A percentile compares a stretch with the other conserved stretches of the same genome.
These are phyloP conservation scores for Escovopsis sp. DNA, from an alignment of 2,329 filamentous ascomycete genomes.

Conservation along the genomic window DNA sequence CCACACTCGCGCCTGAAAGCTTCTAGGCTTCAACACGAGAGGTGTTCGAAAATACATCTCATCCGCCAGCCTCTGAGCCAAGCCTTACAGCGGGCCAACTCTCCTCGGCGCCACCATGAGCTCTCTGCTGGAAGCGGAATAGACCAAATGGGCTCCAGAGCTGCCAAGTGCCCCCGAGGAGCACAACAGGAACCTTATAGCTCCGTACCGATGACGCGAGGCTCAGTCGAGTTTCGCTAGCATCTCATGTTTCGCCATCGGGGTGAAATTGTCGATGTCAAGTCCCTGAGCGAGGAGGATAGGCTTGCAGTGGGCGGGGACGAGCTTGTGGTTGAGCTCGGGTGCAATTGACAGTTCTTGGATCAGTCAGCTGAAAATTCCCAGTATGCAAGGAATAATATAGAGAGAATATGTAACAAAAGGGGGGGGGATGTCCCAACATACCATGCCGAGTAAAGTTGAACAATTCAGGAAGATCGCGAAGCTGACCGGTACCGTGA, in stretches of 20 bases:
- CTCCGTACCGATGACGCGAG: slow-evolving; percentile 12
- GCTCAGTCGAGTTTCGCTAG: slow-evolving; percentile 89
- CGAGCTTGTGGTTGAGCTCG: slow-evolving; percentile 71
- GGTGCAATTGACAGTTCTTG: slow-evolving; percentile 93
- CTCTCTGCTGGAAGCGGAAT: slow-evolving; percentile 16
- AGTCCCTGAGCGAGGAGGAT: slow-evolving; percentile 63
- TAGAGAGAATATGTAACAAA: not conserved
- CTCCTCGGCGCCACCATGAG: slow-evolving; percentile 15
- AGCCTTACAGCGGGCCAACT: slow-evolving; percentile 15
- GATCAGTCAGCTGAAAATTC: not conserved
- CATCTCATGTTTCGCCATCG: slow-evolving; percentile 89
- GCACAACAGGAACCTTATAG: slow-evolving; percentile 20
- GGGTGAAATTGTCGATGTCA: slow-evolving; percentile 87
- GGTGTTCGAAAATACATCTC: slow-evolving; percentile 16
- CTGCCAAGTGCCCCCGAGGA: slow-evolving; percentile 15
- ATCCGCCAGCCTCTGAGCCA: slow-evolving; percentile 14
- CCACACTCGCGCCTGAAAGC: slow-evolving; percentile 5
- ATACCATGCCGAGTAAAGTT: slow-evolving; percentile 89
- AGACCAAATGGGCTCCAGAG: slow-evolving; percentile 15
- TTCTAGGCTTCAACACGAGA: slow-evolving; percentile 5
- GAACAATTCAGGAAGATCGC: slow-evolving; percentile 77
- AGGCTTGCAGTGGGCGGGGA: slow-evolving; percentile 68
- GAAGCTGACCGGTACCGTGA: slow-evolving; percentile 63
- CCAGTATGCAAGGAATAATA: not conserved
- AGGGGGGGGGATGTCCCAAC: slow-evolving; percentile 16